Conservation (phyloP, 2,329 filamentous ascomycete species). For the Coniochaeta prunicola region DNA sequence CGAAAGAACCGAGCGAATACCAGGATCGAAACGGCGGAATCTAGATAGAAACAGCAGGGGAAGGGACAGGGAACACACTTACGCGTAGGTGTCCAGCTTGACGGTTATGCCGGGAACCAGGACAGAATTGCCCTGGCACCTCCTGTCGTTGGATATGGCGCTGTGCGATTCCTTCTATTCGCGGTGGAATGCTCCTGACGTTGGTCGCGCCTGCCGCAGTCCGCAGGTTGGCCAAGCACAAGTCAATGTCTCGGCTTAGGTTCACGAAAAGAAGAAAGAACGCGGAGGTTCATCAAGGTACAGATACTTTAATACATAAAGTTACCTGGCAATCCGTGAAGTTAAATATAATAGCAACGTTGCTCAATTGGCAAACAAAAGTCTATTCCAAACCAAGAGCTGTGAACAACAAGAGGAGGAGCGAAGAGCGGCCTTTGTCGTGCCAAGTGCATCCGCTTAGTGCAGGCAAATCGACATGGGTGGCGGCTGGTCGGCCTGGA, state of each 20-base stretch:
- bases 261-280: not conserved
- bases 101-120: not conserved
- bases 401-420: not conserved
- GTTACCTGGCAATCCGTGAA: too few species aligned
- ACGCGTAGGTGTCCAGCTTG: slow-evolving; percentile 1
- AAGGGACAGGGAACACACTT: not conserved
- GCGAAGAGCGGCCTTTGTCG: too few species aligned
- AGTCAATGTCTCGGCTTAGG: not conserved
- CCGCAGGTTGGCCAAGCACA: not conserved
- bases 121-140: not conserved
- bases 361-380: not conserved
- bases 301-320: not conserved
- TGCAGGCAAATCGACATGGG: not conserved
- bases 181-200: not conserved
- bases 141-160: not conserved
- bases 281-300: not conserved
- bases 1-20: not conserved
- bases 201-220: not conserved
- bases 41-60: not conserved
- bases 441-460: not conserved
- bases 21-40: not conserved
- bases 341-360: not conserved
- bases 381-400: not conserved
- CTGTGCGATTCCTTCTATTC: not conserved
- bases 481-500: not conserved